phyloP scores from a whole-genome alignment of 140 eudicot species.

The Anethum foeniculum region DNA sequence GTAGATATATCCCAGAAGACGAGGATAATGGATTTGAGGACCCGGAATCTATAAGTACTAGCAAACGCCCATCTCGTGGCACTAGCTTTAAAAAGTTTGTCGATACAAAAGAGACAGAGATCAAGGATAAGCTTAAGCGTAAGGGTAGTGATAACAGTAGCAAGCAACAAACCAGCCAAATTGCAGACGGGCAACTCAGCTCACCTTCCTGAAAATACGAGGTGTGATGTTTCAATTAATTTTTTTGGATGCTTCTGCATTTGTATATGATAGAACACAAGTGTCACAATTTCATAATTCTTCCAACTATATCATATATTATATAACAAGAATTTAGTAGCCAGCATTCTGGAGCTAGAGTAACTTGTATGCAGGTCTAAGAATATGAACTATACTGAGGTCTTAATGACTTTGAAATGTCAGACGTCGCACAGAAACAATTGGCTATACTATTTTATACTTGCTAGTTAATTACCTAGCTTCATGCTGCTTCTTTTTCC shows the following conservation, averaged over 20 bases:
- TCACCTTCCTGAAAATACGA: slow-evolving; percentile 9
- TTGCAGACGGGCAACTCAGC: slow-evolving; percentile 19
- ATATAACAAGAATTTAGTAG: background rate
- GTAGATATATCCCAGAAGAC: slow-evolving; percentile 40
- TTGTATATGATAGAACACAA: background rate
- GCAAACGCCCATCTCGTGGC: background rate
- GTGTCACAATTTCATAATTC: background rate
- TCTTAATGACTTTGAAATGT: no score
- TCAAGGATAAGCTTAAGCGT: slow-evolving; percentile 53
- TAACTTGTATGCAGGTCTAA: no score
- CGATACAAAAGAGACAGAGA: slow-evolving; percentile 66
- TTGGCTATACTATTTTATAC: no score
- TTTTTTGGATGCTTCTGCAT: slow-evolving; percentile 3
- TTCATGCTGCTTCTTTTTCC: no score
- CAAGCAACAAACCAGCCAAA: slow-evolving; percentile 8
- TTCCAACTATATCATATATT: background rate
- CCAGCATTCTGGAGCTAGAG: background rate
- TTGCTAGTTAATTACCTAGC: no score
- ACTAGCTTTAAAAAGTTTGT: slow-evolving; percentile 60
- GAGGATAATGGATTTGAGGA: slow-evolving; percentile 33
- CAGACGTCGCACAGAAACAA: no score
- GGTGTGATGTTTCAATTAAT: background rate
- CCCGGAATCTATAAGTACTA: slow-evolving; percentile 17
- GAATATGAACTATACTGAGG: no score
- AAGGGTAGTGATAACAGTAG: slow-evolving; percentile 26